phyloP scores from a whole-genome alignment of 2,329 filamentous ascomycete species.

The Aspergillus puulaauensis region DNA sequence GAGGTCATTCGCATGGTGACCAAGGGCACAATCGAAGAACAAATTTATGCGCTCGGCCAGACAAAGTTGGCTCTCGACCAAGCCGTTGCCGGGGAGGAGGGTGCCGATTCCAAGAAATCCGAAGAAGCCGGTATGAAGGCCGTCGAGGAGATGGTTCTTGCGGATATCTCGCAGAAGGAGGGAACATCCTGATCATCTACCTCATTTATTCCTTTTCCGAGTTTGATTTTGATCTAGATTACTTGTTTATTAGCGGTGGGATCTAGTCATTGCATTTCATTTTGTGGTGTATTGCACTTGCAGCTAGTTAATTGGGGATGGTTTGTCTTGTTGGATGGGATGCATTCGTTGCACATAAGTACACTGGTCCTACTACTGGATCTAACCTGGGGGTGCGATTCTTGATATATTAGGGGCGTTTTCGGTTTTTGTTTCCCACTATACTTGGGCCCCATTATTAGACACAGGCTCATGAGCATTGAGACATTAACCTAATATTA shows the following conservation, averaged over 20 bases:
- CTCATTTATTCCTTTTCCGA: background rate
- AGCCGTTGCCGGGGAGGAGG: constrained; percentile 61
- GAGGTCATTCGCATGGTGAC: constrained; percentile 87
- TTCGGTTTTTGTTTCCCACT: background rate
- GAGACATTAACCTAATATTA: constrained; percentile 7
- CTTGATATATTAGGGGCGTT: constrained; percentile 7
- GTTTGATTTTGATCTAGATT: background rate
- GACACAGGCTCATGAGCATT: background rate
- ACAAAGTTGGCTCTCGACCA: constrained; percentile 90
- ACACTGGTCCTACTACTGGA: background rate
- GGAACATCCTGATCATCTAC: constrained; percentile 1
- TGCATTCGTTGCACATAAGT: background rate
- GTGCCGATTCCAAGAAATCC: constrained; percentile 51
- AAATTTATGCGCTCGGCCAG: constrained; percentile 85
- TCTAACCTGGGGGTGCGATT: background rate
- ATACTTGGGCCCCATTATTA: background rate
- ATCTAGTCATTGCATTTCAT: background rate
- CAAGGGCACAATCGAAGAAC: constrained; percentile 81
- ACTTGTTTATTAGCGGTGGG: background rate
- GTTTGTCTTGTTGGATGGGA: background rate
- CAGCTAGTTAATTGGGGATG: background rate
- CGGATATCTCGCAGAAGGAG: constrained; percentile 34
- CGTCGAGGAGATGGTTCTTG: constrained; percentile 51
- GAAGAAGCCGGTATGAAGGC: constrained; percentile 51
- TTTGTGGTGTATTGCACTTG: background rate